Conservation (phyloP, 2,329 filamentous ascomycete species). For the Aspergillus niger region DNA sequence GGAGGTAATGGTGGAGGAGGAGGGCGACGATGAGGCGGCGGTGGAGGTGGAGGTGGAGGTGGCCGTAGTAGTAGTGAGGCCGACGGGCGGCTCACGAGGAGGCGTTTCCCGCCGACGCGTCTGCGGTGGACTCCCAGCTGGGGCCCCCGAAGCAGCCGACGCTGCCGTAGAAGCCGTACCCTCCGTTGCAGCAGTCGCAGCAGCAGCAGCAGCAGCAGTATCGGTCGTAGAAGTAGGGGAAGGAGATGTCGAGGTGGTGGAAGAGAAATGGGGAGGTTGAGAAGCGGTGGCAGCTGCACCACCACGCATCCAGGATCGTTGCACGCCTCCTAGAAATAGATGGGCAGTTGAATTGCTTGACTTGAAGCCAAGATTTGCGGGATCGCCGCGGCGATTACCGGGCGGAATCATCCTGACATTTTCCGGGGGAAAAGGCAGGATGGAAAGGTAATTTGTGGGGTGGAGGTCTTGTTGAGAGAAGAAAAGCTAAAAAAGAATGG, state of each 20-base stretch:
- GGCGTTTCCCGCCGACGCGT: background rate
- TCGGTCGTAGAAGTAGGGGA: background rate
- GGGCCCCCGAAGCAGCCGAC: background rate
- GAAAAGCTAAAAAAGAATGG: background rate
- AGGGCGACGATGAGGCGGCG: background rate
- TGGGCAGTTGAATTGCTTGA: slow-evolving; percentile 44
- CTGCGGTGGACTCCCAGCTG: background rate
- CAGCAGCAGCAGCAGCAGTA: slow-evolving; percentile 5
- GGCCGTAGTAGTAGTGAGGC: slow-evolving; percentile 6
- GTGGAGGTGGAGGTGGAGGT: background rate
- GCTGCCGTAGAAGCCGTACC: slow-evolving; percentile 20
- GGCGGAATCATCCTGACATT: slow-evolving; percentile 17
- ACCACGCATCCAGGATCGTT: slow-evolving; percentile 43
- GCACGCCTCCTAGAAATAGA: slow-evolving; percentile 42
- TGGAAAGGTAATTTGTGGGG: background rate
- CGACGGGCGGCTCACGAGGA: background rate
- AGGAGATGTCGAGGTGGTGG: background rate
- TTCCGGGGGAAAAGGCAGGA: background rate
- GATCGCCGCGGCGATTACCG: slow-evolving; percentile 14
- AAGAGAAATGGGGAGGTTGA: background rate
- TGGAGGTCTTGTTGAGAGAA: background rate
- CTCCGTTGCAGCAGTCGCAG: background rate
- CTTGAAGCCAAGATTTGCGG: slow-evolving; percentile 19
- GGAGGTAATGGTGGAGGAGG: slow-evolving; percentile 6
- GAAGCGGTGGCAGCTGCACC: slow-evolving; percentile 4